Evolutionary conservation across 2,329 filamentous ascomycete species (phyloP).

Genomic region (Gaeumannomyces tritici): DNA sequence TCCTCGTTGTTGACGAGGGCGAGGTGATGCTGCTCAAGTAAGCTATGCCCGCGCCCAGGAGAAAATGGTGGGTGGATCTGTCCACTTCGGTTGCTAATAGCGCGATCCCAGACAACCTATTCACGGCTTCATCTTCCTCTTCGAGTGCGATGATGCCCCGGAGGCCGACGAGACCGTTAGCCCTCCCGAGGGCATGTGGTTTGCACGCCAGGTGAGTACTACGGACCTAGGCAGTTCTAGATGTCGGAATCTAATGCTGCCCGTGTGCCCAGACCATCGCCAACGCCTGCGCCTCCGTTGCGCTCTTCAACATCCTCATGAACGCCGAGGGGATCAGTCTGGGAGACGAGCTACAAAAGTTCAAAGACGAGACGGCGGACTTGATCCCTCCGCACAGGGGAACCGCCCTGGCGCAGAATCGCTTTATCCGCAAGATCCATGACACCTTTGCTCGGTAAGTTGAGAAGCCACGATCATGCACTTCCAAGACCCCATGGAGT

Average conservation of each 20-base stretch:
- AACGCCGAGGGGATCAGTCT: conserved; percentile 61
- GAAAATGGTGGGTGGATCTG: conserved; percentile 1
- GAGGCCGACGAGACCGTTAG: conserved; percentile 42
- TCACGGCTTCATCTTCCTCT: conserved; percentile 83
- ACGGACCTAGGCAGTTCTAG: background rate
- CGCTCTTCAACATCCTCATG: conserved; percentile 87
- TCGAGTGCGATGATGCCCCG: conserved; percentile 53
- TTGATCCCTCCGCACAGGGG: conserved; percentile 68
- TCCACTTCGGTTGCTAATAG: background rate
- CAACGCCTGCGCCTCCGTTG: conserved; percentile 88
- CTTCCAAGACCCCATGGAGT: too few relatives aligned
- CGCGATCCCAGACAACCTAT: conserved; percentile 52
- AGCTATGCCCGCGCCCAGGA: conserved; percentile 12
- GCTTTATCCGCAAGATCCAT: conserved; percentile 71
- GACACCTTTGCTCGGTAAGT: conserved; percentile 72
- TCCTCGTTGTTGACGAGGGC: conserved; percentile 62
- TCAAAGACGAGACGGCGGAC: conserved; percentile 61
- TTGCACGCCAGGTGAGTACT: conserved; percentile 70
- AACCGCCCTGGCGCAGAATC: conserved; percentile 62
- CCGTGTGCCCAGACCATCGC: conserved; percentile 49
- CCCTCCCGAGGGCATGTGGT: conserved; percentile 64
- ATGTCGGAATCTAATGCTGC: conserved; percentile 6
- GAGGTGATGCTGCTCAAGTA: conserved; percentile 55
- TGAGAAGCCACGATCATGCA: background rate
- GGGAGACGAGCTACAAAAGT: conserved; percentile 58